Percentiles rank a stretch among this genome's conserved stretches.
Evolutionary conservation across 306 rosid species (phyloP).

Genomic region (Mimosa bimucronata): DNA sequence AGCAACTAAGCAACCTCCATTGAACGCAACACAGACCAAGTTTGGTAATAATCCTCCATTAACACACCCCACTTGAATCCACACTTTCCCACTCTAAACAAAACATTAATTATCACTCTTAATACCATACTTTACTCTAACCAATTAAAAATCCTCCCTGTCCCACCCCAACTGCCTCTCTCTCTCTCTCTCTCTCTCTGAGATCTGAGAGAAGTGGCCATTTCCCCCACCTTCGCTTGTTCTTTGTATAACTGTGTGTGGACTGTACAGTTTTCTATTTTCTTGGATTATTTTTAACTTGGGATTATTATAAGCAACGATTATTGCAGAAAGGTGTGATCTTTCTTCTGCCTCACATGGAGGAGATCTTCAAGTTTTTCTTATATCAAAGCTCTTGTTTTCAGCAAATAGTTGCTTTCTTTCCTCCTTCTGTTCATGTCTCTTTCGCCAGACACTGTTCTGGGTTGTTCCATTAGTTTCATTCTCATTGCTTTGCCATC

Average conservation of each 20-base stretch:
- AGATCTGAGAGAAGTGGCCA: slow-evolving; percentile 44
- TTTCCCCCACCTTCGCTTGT: slow-evolving; percentile 46
- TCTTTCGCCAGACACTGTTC: slow-evolving; percentile 59
- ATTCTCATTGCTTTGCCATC: slow-evolving; percentile 56
- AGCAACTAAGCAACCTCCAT: slow-evolving; percentile 55
- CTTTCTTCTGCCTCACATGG: slow-evolving; percentile 46
- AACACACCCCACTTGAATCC: slow-evolving; percentile 46
- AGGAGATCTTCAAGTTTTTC: slow-evolving; percentile 50
- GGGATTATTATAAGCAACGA: slow-evolving; percentile 42
- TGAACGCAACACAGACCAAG: slow-evolving; percentile 41
- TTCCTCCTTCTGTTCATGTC: slow-evolving; percentile 37
- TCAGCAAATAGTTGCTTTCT: slow-evolving; percentile 36
- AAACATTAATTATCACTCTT: slow-evolving; percentile 22
- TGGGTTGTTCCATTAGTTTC: slow-evolving; percentile 47
- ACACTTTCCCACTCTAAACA: slow-evolving; percentile 40
- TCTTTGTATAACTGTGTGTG: slow-evolving; percentile 39
- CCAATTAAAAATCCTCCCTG: slow-evolving; percentile 27
- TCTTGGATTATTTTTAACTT: slow-evolving; percentile 41
- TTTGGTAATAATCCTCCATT: slow-evolving; percentile 53
- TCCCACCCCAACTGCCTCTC: slow-evolving; percentile 54
- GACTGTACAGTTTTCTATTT: slow-evolving; percentile 27
- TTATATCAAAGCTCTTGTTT: slow-evolving; percentile 45
- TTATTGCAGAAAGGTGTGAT: slow-evolving; percentile 40
- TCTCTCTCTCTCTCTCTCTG: slow-evolving; percentile 16
- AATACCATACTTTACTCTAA: slow-evolving; percentile 7